Base-by-base conservation (phyloP, 2,329 filamentous ascomycete genomes). In the Nothophaeocryptopus gaeumannii region DNA sequence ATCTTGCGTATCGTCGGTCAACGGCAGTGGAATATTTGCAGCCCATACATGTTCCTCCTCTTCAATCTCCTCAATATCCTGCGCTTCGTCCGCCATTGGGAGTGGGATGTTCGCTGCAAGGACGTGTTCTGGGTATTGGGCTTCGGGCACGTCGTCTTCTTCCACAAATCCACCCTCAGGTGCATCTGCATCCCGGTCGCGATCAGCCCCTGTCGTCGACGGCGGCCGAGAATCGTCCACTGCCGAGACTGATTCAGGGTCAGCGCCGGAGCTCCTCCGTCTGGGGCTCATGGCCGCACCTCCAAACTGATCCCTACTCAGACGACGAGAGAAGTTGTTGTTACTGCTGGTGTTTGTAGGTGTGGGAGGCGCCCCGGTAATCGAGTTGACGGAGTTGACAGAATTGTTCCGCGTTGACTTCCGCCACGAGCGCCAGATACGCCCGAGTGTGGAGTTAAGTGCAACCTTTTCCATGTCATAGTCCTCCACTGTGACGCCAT, bases 401-500 rank as follows among this genome's bases (percentile, higher is more conserved):
- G 51, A 31, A 46, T 55, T 57, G 39, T 42, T 54, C n/a, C 88
- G 81, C 60, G 88, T 78, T 55, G 86, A 82, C 73, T 96, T 96
- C 72, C 93, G 89, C 93, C 93, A 99, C 20, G 88, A 87, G 61
- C 93, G 83, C 93, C 93, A 99, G 37, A 97, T 76, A 41, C 91
- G 80, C 14, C 93, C 93, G 1, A 99, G 75, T 2, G 89, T 91
- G 50, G 90, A 81, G 65, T 96, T 95, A 53, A 97, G 77, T 7
- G 92, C 92, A 56, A 97, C 82, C 59, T 91, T 89, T 66, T 97
- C 93, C 78, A 96, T 89, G 66, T 99, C 93, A 47, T 83, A 74
- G 63, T 97, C 92, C 63, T 95, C 88, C 20, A 99, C 84, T n/a
- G 50, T 43, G 29, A 52, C 46, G 20, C 49, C 47, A 39, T 50